These are phyloP conservation scores for Clathrospora elynae DNA, from an alignment of 2,329 filamentous ascomycete species.

Conservation along the genomic window DNA sequence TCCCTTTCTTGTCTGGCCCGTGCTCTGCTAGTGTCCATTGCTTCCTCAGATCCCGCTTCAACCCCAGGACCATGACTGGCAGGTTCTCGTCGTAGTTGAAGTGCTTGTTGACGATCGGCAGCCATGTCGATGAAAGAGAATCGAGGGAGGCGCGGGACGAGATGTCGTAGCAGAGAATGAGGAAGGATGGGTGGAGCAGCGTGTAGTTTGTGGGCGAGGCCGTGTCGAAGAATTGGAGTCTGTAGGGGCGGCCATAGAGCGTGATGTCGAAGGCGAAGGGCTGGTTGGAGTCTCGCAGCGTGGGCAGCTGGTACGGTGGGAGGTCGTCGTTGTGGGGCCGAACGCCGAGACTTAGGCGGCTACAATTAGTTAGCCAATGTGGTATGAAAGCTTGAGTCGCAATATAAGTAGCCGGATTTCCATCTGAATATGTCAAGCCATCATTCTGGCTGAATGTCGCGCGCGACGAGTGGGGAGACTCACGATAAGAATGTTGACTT, in stretches of 20 bases:
- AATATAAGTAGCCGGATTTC: too few species aligned
- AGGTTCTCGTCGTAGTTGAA: constrained; percentile 60
- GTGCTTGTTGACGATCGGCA: constrained; percentile 53
- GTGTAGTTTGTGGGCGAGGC: constrained; percentile 63
- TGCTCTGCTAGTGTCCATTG: constrained; percentile 49
- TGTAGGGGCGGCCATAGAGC: constrained; percentile 61
- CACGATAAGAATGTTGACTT: constrained; percentile 68
- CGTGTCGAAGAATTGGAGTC: constrained; percentile 63
- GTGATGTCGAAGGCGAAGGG: constrained; percentile 64
- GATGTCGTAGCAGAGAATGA: constrained; percentile 65
- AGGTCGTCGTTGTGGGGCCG: constrained; percentile 33
- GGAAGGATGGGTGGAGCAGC: constrained; percentile 58
- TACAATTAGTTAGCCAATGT: too few species aligned
- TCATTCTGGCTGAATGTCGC: constrained; percentile 7
- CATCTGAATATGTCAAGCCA: constrained; percentile 18
- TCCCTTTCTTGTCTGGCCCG: constrained; percentile 43
- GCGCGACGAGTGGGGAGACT: constrained; percentile 37
- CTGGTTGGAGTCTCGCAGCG: constrained; percentile 61
- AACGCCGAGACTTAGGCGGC: constrained; percentile 42
- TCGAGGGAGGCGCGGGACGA: constrained; percentile 57
- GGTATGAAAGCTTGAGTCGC: too few species aligned
- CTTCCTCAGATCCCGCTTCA: constrained; percentile 62
- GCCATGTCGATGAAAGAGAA: constrained; percentile 54
- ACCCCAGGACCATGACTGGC: constrained; percentile 63
- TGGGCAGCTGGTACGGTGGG: constrained; percentile 47